These are phyloP conservation scores for Halteria grandinella DNA, from an alignment of 73 alveolate species.

Conservation along the genomic window DNA sequence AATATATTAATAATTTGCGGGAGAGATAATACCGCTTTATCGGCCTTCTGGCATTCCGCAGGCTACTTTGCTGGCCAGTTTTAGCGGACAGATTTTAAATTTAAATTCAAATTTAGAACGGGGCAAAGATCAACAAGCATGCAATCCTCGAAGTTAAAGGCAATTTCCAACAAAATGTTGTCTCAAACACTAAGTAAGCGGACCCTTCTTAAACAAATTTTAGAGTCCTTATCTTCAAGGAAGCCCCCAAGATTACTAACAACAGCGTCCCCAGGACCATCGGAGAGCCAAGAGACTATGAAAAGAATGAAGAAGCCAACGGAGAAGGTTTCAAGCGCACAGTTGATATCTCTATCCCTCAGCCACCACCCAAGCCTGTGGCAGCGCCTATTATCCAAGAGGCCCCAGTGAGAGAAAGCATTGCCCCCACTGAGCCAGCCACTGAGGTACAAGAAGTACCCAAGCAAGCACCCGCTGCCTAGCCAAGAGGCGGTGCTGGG, in stretches of 20 bases:
- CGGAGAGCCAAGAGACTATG: slow-evolving; percentile 55
- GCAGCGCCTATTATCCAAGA: too few species aligned
- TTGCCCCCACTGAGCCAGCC: too few species aligned
- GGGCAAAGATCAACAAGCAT: slow-evolving; percentile 4
- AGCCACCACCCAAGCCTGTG: too few species aligned
- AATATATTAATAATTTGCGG: too few species aligned
- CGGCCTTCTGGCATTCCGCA: too few species aligned
- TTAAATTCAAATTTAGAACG: neutral
- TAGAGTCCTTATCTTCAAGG: slow-evolving; percentile 50
- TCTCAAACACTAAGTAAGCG: slow-evolving; percentile 28
- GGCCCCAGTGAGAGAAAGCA: too few species aligned
- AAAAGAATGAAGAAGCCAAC: slow-evolving; percentile 9
- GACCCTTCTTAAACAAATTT: neutral
- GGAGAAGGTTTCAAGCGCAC: neutral
- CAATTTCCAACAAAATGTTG: neutral
- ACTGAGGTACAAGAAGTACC: too few species aligned
- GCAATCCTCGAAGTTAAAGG: slow-evolving; percentile 6
- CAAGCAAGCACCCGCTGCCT: too few species aligned
- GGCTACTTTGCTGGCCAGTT: too few species aligned
- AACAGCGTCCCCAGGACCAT: slow-evolving; percentile 5
- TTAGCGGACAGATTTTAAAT: too few species aligned
- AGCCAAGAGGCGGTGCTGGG: too few species aligned
- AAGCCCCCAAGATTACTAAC: slow-evolving; percentile 39
- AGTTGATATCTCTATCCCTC: slow-evolving; percentile 11
- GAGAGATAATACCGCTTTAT: too few species aligned